A percentile compares a stretch with the other conserved stretches of the same genome.
These are phyloP conservation scores for Phytopythium litorale DNA, from an alignment of 352 stramenopile genomes.

Conservation along the genomic window DNA sequence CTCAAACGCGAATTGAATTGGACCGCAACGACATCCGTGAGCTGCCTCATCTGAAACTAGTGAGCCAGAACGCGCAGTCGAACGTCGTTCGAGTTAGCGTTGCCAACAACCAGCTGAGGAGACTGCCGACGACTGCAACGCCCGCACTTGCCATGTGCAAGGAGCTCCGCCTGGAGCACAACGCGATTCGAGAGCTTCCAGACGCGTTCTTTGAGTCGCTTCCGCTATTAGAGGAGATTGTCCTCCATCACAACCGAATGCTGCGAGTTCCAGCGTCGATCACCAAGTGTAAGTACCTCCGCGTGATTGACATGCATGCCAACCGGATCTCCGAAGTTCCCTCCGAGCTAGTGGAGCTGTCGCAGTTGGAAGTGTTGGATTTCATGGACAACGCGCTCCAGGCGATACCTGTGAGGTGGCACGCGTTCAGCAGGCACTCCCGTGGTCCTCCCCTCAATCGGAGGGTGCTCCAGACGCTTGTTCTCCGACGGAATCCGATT, in stretches of 20 bases:
- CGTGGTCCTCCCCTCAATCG: background rate
- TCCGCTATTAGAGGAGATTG: conserved; percentile 29
- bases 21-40: conserved; percentile 38
- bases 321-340: conserved; percentile 40
- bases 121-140: conserved; percentile 16
- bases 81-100: conserved; percentile 20
- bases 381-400: conserved; percentile 42
- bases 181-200: conserved; percentile 36
- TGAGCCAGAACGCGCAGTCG: background rate
- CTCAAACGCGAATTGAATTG: conserved; percentile 21
- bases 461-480: conserved; percentile 33
- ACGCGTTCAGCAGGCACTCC: conserved; percentile 30
- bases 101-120: conserved; percentile 27
- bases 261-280: conserved; percentile 30
- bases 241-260: conserved; percentile 41
- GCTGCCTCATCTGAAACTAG: conserved; percentile 14
- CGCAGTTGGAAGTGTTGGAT: conserved; percentile 35
- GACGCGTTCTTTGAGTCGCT: conserved; percentile 36
- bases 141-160: conserved; percentile 26
- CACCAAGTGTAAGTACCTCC: conserved; percentile 20
- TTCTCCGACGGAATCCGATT: conserved; percentile 45
- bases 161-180: conserved; percentile 43
- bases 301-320: conserved; percentile 43
- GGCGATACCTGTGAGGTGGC: conserved; percentile 44
- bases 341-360: conserved; percentile 19